Conservation (phyloP, 306 rosid species). For the Cucurbita moschata region DNA sequence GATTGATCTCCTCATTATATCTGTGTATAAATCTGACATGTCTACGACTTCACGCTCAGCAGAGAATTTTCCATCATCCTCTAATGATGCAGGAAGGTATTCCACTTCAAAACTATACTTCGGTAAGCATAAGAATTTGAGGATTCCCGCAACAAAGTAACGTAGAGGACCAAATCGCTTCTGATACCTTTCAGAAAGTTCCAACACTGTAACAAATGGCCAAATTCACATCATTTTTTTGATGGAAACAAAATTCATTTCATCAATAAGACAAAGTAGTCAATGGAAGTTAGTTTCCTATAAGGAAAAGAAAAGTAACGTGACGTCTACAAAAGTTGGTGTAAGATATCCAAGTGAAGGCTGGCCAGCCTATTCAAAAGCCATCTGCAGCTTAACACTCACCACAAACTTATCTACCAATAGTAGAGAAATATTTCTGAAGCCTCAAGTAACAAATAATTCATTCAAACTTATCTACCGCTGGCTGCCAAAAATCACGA, state of each 20-base stretch:
- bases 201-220: conserved; percentile 54
- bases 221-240: neutral
- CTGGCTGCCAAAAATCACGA: neutral
- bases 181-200: conserved; percentile 90
- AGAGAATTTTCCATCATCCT: conserved; percentile 55
- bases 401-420: neutral
- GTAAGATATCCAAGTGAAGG: neutral
- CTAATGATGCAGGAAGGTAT: conserved; percentile 74
- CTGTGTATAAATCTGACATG: conserved; percentile 71
- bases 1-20: conserved; percentile 75
- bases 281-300: neutral
- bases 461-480: neutral
- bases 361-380: neutral
- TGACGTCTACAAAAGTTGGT: neutral
- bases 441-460: neutral
- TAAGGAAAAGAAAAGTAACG: neutral
- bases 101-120: conserved; percentile 88
- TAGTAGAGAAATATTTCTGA: neutral
- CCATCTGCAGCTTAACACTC: neutral
- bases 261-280: neutral
- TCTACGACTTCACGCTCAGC: conserved; percentile 63
- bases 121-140: conserved; percentile 87
- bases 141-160: conserved; percentile 93
- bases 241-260: neutral
- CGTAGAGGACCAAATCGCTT: conserved; percentile 93